phyloP scores from a whole-genome alignment of 2,329 filamentous ascomycete species.

The Penicillium occitanis region DNA sequence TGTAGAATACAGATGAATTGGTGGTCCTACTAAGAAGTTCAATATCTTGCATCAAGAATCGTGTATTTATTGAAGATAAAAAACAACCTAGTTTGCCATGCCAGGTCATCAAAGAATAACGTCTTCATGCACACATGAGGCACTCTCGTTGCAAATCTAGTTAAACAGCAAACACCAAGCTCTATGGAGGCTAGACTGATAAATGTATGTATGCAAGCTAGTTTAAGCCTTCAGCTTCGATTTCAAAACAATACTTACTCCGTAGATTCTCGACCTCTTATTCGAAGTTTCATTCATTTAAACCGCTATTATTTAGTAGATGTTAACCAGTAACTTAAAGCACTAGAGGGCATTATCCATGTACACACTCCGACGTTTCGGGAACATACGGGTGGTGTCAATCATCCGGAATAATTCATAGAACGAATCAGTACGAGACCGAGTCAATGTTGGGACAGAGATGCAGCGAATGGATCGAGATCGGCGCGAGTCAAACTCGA shows the following conservation, averaged over 20 bases:
- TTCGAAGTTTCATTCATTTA: neutral
- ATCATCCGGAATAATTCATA: neutral
- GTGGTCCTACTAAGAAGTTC: neutral
- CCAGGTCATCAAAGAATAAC: neutral
- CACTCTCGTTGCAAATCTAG: neutral
- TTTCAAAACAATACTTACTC: neutral
- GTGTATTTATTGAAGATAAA: neutral
- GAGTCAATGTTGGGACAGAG: neutral
- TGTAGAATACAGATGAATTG: neutral
- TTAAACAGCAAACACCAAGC: neutral
- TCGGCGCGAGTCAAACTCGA: neutral
- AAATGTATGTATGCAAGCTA: neutral
- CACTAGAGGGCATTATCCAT: neutral
- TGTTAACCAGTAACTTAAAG: neutral
- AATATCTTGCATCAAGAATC: neutral
- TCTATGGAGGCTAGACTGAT: neutral
- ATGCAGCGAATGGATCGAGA: neutral
- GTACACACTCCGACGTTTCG: neutral
- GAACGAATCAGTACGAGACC: neutral
- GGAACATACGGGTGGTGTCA: neutral
- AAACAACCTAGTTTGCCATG: neutral
- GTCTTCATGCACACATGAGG: neutral
- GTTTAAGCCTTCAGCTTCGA: neutral
- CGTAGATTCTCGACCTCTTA: neutral
- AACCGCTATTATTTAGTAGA: neutral